phyloP scores from a whole-genome alignment of 2,329 filamentous ascomycete species.

The Colletotrichum sp. region DNA sequence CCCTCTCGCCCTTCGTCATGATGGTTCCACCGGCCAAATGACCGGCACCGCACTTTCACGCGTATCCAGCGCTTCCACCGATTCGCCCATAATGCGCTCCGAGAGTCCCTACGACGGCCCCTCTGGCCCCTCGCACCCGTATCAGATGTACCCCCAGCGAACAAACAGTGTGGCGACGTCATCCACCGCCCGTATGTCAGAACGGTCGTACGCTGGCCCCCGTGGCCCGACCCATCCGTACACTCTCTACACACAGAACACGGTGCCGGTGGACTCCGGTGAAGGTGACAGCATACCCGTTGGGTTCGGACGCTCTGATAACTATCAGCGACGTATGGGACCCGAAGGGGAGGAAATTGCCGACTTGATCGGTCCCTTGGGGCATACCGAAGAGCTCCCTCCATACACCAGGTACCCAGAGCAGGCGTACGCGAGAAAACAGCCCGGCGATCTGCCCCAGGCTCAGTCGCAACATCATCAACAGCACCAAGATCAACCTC shows the following conservation, averaged over 20 bases:
- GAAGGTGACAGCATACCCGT: conserved; percentile 60
- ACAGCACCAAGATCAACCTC: conserved; percentile 15
- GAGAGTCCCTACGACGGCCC: conserved; percentile 74
- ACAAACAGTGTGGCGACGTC: conserved; percentile 73
- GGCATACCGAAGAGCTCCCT: conserved; percentile 88
- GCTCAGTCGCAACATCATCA: not conserved
- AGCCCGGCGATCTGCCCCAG: not conserved
- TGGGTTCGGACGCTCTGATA: conserved; percentile 72
- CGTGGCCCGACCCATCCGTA: conserved; percentile 84
- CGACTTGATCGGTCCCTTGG: conserved; percentile 85
- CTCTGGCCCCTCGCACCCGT: conserved; percentile 80
- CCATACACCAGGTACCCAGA: conserved; percentile 92
- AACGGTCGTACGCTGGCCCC: conserved; percentile 63
- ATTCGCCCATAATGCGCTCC: conserved; percentile 42
- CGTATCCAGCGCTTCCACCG: conserved; percentile 37
- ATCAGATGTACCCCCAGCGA: conserved; percentile 82
- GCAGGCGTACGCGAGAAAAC: conserved; percentile 65
- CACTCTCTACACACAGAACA: conserved; percentile 83
- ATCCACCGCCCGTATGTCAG: conserved; percentile 66
- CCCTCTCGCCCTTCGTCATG: conserved; percentile 56
- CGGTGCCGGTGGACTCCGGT: conserved; percentile 59
- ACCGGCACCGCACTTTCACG: conserved; percentile 3
- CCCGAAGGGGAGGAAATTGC: conserved; percentile 86
- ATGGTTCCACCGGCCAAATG: conserved; percentile 41
- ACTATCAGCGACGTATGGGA: conserved; percentile 75